Evolutionary conservation across 257 asterid genomes (phyloP).

Genomic region (Fraxinus excelsior): DNA sequence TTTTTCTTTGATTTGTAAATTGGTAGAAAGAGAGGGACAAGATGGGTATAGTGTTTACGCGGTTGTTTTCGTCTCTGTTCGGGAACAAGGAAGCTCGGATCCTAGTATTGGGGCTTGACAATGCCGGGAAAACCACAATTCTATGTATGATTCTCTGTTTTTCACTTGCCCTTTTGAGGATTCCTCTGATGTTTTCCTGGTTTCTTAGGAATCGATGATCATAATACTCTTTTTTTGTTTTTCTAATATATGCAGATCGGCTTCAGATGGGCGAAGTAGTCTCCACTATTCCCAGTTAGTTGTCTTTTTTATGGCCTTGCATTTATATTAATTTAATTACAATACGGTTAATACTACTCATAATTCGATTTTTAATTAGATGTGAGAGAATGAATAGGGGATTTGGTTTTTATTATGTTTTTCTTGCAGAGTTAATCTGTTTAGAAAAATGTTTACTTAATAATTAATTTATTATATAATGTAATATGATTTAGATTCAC

Average conservation of each 20-base stretch:
- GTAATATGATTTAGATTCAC: not conserved
- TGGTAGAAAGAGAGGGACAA: conserved; percentile 24
- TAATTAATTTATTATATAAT: not conserved
- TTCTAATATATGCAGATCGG: conserved; percentile 63
- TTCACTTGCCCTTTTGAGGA: not conserved
- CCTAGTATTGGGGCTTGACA: conserved; percentile 91
- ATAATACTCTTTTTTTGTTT: not conserved
- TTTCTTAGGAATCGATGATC: not conserved
- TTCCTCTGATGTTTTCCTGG: not conserved
- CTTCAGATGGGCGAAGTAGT: conserved; percentile 99
- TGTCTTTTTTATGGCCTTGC: not conserved
- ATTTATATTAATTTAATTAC: conserved; percentile 12
- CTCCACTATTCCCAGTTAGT: conserved; percentile 91
- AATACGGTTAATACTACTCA: not conserved
- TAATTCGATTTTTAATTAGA: not conserved
- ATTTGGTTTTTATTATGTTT: conserved; percentile 4
- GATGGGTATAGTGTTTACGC: conserved; percentile 86
- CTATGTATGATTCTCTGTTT: conserved; percentile 51
- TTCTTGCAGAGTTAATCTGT: not conserved
- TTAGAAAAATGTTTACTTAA: not conserved
- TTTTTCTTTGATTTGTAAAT: conserved; percentile 16
- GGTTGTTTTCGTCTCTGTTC: conserved; percentile 78
- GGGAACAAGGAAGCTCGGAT: conserved; percentile 98
- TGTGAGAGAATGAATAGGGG: not conserved
- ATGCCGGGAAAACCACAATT: conserved; percentile 98